Base-by-base conservation (phyloP, 176 grass and related monocot genomes). In the Luzula sylvatica region DNA sequence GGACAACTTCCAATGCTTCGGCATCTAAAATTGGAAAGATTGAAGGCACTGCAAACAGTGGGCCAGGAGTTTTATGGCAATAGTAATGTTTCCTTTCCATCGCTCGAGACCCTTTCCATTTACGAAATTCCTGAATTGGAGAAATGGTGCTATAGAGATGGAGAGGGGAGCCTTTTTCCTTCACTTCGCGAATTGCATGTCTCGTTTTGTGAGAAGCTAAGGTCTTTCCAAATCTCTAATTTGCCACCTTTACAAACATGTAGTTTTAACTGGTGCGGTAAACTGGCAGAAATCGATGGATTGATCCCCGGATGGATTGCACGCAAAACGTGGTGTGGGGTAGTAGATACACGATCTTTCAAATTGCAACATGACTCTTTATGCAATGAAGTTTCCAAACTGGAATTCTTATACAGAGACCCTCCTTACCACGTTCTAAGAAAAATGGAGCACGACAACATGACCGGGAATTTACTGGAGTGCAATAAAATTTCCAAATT, bases 21-120 rank as follows among this genome's bases (percentile, higher is more conserved):
- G 27, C 53, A 56, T 38, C 53, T 56, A 3, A 32, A 56, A 56
- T 56, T 56, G 53, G 53, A 56, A 26, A 29, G 26, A 32, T 56
- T 56, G 4, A 56, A 56, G 53, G 23, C 14, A 14, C 16, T 56
- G 25, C 11, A 56, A 56, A 20, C 13, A 16, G 26, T 27, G 1
- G 53, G 53, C 7, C 15, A 53, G 6, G 23, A 55, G 28, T 28
- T 55, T 28, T 28, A 27, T 55, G 52, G 52, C 4, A 55, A 35
- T 32, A n/a, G 8, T 6, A 16, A 0, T 26, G 16, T 18, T 15
- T 13, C 23, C n/a, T 55, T 55, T 55, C 23, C 52, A 3, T 55
- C 52, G 25, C 52, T 55, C 29, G 25, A 55, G 17, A 23, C 28
- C 15, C 19, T 55, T n/a, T 4, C 17, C 2, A 3, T 55, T 35